These are phyloP conservation scores for Prunus salicina DNA, from an alignment of 306 rosid genomes.

Conservation along the genomic window DNA sequence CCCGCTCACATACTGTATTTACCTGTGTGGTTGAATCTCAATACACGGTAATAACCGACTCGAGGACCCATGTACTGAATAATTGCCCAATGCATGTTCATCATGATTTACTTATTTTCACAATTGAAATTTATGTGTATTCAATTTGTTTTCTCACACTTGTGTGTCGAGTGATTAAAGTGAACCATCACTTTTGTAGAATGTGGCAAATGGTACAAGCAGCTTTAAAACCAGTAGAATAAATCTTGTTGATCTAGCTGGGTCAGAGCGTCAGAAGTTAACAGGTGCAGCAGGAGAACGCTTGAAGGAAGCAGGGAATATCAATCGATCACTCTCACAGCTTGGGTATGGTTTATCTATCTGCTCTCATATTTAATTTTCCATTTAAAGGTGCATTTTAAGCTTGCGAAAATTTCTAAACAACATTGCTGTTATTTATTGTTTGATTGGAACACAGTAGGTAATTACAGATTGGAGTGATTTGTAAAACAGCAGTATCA, in stretches of 20 bases:
- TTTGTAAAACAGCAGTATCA: background rate
- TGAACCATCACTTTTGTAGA: conserved; percentile 49
- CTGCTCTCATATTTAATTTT: background rate
- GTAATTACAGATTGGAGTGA: background rate
- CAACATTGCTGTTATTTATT: background rate
- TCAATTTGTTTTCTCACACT: background rate
- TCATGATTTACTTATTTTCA: background rate
- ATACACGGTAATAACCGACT: conserved; percentile 61
- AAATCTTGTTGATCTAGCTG: conserved; percentile 98
- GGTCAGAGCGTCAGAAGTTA: conserved; percentile 90
- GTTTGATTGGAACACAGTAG: background rate
- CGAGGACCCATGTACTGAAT: background rate
- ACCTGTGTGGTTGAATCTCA: conserved; percentile 94
- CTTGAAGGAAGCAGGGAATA: conserved; percentile 97
- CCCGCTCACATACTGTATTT: conserved; percentile 98
- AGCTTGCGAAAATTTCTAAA: background rate
- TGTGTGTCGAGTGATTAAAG: conserved; percentile 14
- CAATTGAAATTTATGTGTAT: background rate
- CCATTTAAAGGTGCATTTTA: background rate
- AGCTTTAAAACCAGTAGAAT: conserved; percentile 94
- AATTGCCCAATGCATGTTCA: background rate
- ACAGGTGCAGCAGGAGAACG: conserved; percentile 99
- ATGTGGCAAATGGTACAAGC: conserved; percentile 70
- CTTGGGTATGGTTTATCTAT: conserved; percentile 72
- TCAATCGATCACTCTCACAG: conserved; percentile 96